phyloP scores from a whole-genome alignment of 371 early-diverging fungal genomes.

The Dinochytrium kinnereticum region DNA sequence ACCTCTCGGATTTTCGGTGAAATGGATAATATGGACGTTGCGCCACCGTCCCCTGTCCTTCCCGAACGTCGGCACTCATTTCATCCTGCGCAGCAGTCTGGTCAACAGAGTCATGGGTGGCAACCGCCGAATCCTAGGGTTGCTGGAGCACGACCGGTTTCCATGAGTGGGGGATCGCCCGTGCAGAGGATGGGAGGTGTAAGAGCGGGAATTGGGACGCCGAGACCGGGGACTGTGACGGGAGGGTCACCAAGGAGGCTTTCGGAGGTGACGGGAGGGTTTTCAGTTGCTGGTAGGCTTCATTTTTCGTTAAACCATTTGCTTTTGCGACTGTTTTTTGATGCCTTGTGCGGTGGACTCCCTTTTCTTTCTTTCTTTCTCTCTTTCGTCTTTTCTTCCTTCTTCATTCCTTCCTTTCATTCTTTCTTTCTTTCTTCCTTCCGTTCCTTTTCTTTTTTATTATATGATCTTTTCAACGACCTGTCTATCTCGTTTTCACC shows the following conservation, averaged over 20 bases:
- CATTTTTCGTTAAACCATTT: not conserved
- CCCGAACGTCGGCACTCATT: too few relatives aligned
- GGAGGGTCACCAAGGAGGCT: conserved; percentile 3
- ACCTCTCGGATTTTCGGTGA: not conserved
- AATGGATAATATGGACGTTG: not conserved
- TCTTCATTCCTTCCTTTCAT: not conserved
- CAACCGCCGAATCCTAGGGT: too few relatives aligned
- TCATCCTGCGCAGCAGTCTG: too few relatives aligned
- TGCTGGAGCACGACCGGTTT: not conserved
- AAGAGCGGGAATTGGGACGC: conserved; percentile 1
- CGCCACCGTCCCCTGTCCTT: not conserved
- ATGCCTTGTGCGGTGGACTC: too few relatives aligned
- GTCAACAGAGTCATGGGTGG: too few relatives aligned
- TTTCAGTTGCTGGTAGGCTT: not conserved
- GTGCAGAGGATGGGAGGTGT: not conserved
- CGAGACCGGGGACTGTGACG: not conserved
- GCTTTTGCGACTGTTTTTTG: too few relatives aligned
- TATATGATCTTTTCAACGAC: not conserved
- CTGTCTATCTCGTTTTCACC: not conserved
- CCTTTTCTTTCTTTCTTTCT: not conserved
- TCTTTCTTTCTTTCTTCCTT: not conserved
- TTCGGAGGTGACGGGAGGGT: not conserved
- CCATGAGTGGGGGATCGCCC: not conserved
- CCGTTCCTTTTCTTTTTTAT: not conserved
- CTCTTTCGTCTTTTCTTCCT: not conserved